Evolutionary conservation across 148 eudicot genomes (phyloP), one percentile per base, ranked within the genome.

Genomic region (Spergularia bocconei): DNA sequence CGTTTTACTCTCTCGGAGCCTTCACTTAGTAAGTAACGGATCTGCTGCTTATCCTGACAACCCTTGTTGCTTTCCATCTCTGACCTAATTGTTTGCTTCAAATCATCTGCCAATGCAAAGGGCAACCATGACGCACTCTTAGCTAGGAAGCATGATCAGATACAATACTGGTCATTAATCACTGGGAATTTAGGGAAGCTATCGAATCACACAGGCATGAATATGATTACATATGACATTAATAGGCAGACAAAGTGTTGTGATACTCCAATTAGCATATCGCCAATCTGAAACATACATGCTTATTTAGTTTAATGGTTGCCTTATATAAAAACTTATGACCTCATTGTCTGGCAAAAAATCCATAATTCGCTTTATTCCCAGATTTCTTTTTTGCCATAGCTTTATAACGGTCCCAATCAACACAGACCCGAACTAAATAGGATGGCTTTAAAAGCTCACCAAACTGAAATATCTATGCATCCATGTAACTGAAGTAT

Each of bases 31-130:
- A 93, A 83, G 82, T 78, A 94, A 36, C 91, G 88, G 50, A 91
- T 86, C 87, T 84, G 83, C 83, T 88, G 98, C 78, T 83, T 94
- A 84, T 91, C 98, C 20, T 56, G 77, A 83, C 95, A 94, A n/a
- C 76, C 81, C 76, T 87, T 82, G 73, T 94, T 87, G 54, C 76
- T 84, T 72, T 91, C 98, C 79, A 91, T 85, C 81, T 94, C 98
- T 76, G 87, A 86, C 83, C 98, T 87, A 11, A 93, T 86, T 14
- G 82, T 81, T 29, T 80, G 87, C 78, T 83, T 82, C 85, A 91
- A 76, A 47, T 93, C 98, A 84, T 47, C 95, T 93, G 88, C 59
- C 80, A 58, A 75, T 67, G 59, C 73, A 52, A 72, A 11, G 41
- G 16, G 53, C 13, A 36, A 52, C 21, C 23, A 57, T 19, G 61